A percentile compares a stretch with the other conserved stretches of the same genome.
Evolutionary conservation across 2,329 filamentous ascomycete species (phyloP).

Genomic region (Pseudogymnoascus sp.): DNA sequence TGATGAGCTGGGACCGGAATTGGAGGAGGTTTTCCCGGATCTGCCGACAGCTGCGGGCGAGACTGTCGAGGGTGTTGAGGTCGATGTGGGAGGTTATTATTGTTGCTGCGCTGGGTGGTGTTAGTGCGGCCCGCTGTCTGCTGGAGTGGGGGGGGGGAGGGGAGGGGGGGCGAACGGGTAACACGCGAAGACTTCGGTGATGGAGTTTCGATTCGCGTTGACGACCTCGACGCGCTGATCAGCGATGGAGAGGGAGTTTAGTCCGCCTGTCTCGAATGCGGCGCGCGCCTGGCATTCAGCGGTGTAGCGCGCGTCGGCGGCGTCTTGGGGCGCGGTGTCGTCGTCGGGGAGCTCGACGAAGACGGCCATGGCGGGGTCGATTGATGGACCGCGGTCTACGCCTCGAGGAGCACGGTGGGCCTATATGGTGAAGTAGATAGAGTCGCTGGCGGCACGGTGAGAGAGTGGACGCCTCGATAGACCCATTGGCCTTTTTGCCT

Average conservation of each 20-base stretch:
- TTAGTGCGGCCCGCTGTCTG: no score
- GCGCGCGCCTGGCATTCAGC: background rate
- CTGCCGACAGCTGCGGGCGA: conserved; percentile 74
- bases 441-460: background rate
- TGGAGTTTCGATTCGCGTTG: background rate
- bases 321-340: background rate
- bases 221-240: background rate
- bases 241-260: background rate
- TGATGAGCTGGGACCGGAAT: conserved; percentile 64
- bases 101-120: background rate
- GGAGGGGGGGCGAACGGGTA: background rate
- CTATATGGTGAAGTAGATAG: background rate
- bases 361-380: background rate
- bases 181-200: background rate
- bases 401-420: background rate
- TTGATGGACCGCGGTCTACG: background rate
- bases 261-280: background rate
- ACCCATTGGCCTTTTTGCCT: background rate
- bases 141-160: background rate
- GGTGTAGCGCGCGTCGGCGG: background rate
- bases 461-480: background rate
- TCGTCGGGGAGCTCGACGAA: background rate
- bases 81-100: conserved; percentile 66
- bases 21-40: conserved; percentile 71
- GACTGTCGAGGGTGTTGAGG: conserved; percentile 74